Conservation (phyloP, 768 basidiomycete species). For the Lentinula lateritia region DNA sequence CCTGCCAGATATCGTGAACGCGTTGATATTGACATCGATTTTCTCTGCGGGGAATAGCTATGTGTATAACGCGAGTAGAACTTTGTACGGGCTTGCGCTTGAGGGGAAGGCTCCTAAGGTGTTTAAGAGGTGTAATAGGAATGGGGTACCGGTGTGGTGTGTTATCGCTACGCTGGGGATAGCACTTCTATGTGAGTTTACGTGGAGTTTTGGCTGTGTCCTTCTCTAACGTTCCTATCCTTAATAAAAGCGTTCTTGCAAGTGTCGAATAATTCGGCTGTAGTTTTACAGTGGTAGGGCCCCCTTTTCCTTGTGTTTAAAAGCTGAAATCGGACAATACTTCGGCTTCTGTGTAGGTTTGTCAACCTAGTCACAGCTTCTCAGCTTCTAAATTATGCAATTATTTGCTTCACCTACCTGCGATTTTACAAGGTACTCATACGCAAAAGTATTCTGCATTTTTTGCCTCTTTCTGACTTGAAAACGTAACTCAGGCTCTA, state of each 20-base stretch:
- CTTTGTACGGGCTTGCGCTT: constrained; percentile 50
- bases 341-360: constrained; percentile 26
- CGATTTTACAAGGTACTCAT: constrained; percentile 33
- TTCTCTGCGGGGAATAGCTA: constrained; percentile 74
- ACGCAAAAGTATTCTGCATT: background rate
- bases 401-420: constrained; percentile 42
- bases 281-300: constrained; percentile 41
- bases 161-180: constrained; percentile 37
- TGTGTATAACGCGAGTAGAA: constrained; percentile 54
- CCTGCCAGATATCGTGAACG: constrained; percentile 70
- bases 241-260: constrained; percentile 36
- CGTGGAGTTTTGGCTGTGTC: background rate
- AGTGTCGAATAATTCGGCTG: constrained; percentile 40
- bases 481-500: constrained; percentile 28
- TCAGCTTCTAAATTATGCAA: constrained; percentile 42
- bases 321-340: background rate
- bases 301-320: background rate
- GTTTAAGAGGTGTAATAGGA: constrained; percentile 46
- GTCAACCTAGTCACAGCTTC: constrained; percentile 45
- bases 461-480: background rate
- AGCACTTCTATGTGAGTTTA: constrained; percentile 27
- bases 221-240: background rate
- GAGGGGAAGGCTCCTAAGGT: constrained; percentile 53
- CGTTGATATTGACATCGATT: constrained; percentile 56
- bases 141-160: constrained; percentile 55